phyloP scores from a whole-genome alignment of 1,284 basidiomycete genomes.

The Cutaneotrichosporon sp. region DNA sequence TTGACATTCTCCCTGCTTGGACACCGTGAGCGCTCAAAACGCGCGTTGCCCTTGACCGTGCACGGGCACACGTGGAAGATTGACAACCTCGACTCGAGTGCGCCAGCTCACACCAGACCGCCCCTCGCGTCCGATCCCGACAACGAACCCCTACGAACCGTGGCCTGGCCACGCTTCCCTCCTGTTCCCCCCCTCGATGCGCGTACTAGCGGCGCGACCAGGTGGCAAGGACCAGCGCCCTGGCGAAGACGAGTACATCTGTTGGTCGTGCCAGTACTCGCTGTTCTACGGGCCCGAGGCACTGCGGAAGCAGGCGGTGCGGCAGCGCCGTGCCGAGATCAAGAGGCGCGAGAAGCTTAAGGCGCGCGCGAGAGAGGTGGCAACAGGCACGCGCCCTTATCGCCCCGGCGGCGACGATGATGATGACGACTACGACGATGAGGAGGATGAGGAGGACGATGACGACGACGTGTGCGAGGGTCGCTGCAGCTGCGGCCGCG shows the following conservation, averaged over 20 bases:
- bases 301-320: conserved; percentile 63
- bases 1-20: not conserved
- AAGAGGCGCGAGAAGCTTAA: conserved; percentile 69
- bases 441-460: conserved; percentile 20
- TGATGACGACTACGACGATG: conserved; percentile 18
- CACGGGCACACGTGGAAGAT: not conserved
- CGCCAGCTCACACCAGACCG: conserved; percentile 41
- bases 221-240: conserved; percentile 50
- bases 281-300: conserved; percentile 75
- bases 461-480: conserved; percentile 16
- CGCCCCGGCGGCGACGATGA: conserved; percentile 11
- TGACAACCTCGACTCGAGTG: not conserved
- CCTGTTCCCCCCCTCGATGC: conserved; percentile 50
- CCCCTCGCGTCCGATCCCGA: conserved; percentile 36
- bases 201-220: conserved; percentile 27
- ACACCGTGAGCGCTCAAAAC: not conserved
- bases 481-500: conserved; percentile 19
- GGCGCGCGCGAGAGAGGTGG: conserved; percentile 63
- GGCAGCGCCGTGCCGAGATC: conserved; percentile 74
- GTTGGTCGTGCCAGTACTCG: conserved; percentile 80
- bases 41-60: not conserved
- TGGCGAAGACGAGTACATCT: conserved; percentile 78
- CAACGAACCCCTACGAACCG: conserved; percentile 39
- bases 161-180: conserved; percentile 40
- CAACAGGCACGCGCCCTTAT: conserved; percentile 38